A percentile compares a stretch with the other conserved stretches of the same genome.
phyloP scores from a whole-genome alignment of 352 stramenopile species.

The Globisporangium irregulare region DNA sequence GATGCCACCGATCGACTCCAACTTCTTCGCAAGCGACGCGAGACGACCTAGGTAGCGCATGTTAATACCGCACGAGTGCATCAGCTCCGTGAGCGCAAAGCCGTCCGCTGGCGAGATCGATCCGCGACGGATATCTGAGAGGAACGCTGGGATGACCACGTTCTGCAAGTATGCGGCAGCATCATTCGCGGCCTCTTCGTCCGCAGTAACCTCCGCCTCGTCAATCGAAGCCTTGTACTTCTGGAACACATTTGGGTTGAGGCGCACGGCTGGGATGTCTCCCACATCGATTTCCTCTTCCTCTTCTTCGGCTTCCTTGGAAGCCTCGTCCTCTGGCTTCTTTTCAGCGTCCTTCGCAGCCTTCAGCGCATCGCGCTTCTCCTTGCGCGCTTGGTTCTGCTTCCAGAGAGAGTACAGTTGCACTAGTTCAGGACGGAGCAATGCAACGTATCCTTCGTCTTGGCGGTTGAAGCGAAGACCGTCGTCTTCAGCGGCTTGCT shows the following conservation, averaged over 20 bases:
- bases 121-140: constrained; percentile 80
- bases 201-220: constrained; percentile 50
- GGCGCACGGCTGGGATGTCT: constrained; percentile 46
- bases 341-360: constrained; percentile 33
- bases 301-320: constrained; percentile 21
- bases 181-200: constrained; percentile 72
- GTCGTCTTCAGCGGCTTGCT: constrained; percentile 34
- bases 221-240: constrained; percentile 82
- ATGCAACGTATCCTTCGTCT: constrained; percentile 85
- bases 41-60: constrained; percentile 95
- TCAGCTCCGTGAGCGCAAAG: constrained; percentile 88
- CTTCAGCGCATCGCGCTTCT: constrained; percentile 48
- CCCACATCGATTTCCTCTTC: constrained; percentile 50
- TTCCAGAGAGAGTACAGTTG: constrained; percentile 90
- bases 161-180: constrained; percentile 82
- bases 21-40: constrained; percentile 82
- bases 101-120: constrained; percentile 87
- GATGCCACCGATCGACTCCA: constrained; percentile 86
- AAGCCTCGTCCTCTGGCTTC: constrained; percentile 25
- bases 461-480: constrained; percentile 65
- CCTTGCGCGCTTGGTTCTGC: constrained; percentile 76
- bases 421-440: constrained; percentile 93
- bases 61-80: constrained; percentile 96
- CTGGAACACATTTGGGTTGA: constrained; percentile 91
- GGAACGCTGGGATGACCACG: constrained; percentile 83